Base-by-base conservation (phyloP, 345 rosid species). In the Salix caprea region DNA sequence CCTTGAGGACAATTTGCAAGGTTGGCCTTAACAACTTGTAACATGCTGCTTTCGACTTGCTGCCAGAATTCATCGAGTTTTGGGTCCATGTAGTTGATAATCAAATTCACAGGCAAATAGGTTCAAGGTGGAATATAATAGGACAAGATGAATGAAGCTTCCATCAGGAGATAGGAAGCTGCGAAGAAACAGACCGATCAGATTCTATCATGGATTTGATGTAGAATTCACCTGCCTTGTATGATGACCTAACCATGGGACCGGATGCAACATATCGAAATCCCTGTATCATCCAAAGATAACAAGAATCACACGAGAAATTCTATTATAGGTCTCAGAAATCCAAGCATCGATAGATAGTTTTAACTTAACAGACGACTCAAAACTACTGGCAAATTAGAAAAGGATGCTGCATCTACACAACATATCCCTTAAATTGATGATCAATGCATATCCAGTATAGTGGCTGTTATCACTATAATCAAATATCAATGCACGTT, bases 231-330 rank as follows among this genome's bases (percentile, higher is more conserved):
- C 98, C 97, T 1, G 98, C 99, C 88, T 96, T 96, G 90, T 94
- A 96, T 13, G 99, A 96, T 68, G 99, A 96, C 84, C 97, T 88
- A 73, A 96, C 99, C 99, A 94, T 94, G 44, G 98, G 98, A 70
- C 99, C 98, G 62, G 97, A 96, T 76, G 98, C 99, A 65, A 96
- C 98, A 28, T 92, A 96, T 36, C 99, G 94, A 74, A 94, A 96
- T 79, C 99, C 98, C 98, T 94, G 89, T 71, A 58, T 39, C 76
- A 83, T 42, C 62, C 78, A 82, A 77, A 69, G 32, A 69, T 19
- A 34, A 44, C 74, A 18, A 60, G 39, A 71, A 71, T 37, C n/a
- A 54, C 72, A 39, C 34, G 64, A 34, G 19, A 12, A 60, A 40
- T 44, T 2, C 61, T 52, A 54, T 11, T 23, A 5, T 56, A 34